Evolutionary conservation across 352 stramenopile genomes (phyloP).

Genomic region (Pythium monospermum): DNA sequence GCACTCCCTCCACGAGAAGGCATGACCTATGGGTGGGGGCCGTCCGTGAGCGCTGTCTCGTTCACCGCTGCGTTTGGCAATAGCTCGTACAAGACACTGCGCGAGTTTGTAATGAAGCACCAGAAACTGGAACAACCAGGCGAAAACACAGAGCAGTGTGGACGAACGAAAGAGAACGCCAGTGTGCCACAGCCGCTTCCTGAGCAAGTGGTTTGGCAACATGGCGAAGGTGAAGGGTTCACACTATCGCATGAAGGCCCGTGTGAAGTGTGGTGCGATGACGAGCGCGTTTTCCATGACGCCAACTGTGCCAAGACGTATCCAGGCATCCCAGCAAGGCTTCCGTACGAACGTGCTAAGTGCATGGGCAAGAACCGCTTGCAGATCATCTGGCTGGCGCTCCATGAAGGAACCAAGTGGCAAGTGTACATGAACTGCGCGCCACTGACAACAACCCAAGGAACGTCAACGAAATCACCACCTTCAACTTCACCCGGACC

Average conservation of each 20-base stretch:
- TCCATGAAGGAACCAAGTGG: constrained; percentile 24
- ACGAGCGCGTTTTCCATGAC: constrained; percentile 18
- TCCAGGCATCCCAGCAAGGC: constrained; percentile 5
- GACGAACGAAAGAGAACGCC: constrained; percentile 11
- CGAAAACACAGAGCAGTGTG: constrained; percentile 10
- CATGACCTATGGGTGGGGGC: constrained; percentile 10
- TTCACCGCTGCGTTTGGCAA: constrained; percentile 14
- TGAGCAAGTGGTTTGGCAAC: constrained; percentile 18
- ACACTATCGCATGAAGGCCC: constrained; percentile 23
- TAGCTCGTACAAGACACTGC: constrained; percentile 15
- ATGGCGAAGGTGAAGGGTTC: constrained; percentile 22
- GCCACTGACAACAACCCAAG: background rate
- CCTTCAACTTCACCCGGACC: background rate
- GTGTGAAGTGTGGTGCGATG: constrained; percentile 20
- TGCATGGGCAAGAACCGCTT: constrained; percentile 24
- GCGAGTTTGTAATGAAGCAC: constrained; percentile 20
- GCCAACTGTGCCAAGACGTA: constrained; percentile 19
- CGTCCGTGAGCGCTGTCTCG: background rate
- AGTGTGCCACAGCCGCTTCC: constrained; percentile 9
- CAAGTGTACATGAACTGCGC: constrained; percentile 35
- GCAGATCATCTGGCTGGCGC: constrained; percentile 25
- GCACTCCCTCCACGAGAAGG: constrained; percentile 6
- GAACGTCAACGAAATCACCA: background rate
- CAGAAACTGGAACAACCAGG: constrained; percentile 4
- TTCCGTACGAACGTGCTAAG: constrained; percentile 19